Percentiles rank a stretch among this genome's conserved stretches.
Conservation (phyloP, 163 green algal species). For the Chlamydomonas reinhardtii region DNA sequence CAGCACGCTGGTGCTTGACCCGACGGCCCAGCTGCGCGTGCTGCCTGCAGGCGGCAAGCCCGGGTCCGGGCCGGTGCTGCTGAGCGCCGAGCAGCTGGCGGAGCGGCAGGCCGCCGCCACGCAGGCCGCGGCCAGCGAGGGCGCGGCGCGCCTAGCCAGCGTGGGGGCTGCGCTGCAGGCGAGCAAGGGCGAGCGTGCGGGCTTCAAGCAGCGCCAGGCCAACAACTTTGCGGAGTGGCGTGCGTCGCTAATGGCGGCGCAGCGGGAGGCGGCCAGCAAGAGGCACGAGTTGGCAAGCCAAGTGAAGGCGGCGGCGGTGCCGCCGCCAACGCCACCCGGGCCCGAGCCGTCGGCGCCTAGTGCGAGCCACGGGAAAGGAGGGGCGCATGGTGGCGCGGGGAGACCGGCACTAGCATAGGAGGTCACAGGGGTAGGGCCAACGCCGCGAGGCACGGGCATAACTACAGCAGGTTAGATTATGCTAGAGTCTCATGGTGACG, state of each 20-base stretch:
- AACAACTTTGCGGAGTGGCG: conserved; percentile 48
- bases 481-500: too few species aligned
- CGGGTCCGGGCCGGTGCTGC: background rate
- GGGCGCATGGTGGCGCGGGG: too few species aligned
- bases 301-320: conserved; percentile 1
- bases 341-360: background rate
- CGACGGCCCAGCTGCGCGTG: background rate
- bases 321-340: too few species aligned
- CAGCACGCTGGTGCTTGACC: conserved; percentile 19
- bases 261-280: conserved; percentile 27
- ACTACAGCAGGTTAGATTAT: too few species aligned
- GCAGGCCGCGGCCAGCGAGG: conserved; percentile 18
- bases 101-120: conserved; percentile 19
- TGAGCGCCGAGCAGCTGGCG: conserved; percentile 33
- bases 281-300: conserved; percentile 12
- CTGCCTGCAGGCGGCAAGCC: background rate
- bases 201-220: conserved; percentile 27
- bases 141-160: conserved; percentile 14
- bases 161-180: conserved; percentile 36
- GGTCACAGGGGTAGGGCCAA: too few species aligned
- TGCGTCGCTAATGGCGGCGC: conserved; percentile 3
- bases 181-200: conserved; percentile 43
- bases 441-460: too few species aligned
- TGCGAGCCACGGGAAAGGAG: too few species aligned
- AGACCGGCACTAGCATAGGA: too few species aligned